Base-by-base conservation (phyloP, 106 monocot species). In the Ottelia alismoides region DNA sequence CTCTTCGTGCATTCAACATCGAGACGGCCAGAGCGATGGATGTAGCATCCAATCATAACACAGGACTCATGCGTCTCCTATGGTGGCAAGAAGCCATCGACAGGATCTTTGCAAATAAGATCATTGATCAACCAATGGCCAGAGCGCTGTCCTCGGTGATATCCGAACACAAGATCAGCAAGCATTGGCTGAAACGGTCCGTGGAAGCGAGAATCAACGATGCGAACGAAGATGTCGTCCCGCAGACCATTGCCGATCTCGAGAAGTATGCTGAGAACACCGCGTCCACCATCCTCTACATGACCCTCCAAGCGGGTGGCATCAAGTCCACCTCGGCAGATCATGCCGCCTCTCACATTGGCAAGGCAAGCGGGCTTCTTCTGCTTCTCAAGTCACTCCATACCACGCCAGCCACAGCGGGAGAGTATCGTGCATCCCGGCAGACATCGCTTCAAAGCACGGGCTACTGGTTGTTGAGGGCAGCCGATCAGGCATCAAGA, bases 41-140 rank as follows among this genome's bases (percentile, higher is more conserved):
- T 57, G 62, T 85, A 4, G 70, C 81, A 4, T 88, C 94, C 5
- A 72, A 96, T 30, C 88, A 88, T 12, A 81, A 72, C 63, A 74
- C 73, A 16, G 94, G 88, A 24, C 84, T 96, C 23, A 88, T 96
- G 88, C 94, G 88, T 45, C 84, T 96, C 27, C 57, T 96, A 1
- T 96, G 88, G 88, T 96, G 94, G 94, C 78, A 85, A 51, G 88
- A 96, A 29, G 73, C 71, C 16, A 27, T 96, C 2, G 88, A 84
- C 43, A 78, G 76, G 28, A 71, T 96, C 58, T 81, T 63, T 46
- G 35, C 78, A 1, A 69, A 63, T 29, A 88, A 79, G 71, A 62
- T 68, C 17, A 52, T 94, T 7, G 77, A 84, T 51, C 94, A 96
- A 47, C 94, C 94, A 22, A 71, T 66, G 12, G 94, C 94, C 1